phyloP scores from a whole-genome alignment of 306 rosid species.

The Quercus agrifolia region DNA sequence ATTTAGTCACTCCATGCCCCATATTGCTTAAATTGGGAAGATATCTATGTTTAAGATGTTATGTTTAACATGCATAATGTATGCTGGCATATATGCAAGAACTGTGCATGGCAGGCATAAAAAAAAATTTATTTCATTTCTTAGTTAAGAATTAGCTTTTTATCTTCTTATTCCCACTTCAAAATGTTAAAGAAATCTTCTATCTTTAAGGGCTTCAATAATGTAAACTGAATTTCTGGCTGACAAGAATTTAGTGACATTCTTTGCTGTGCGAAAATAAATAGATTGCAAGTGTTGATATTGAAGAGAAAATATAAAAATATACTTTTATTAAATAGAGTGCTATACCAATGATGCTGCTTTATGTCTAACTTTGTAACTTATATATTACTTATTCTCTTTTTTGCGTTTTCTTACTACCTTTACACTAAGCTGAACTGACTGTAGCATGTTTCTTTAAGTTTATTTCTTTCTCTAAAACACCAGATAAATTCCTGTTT shows the following conservation, averaged over 20 bases:
- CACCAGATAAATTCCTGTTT: neutral
- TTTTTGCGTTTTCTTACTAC: neutral
- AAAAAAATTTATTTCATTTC: neutral
- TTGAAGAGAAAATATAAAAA: neutral
- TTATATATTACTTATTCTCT: neutral
- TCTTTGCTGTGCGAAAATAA: neutral
- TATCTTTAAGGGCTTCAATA: neutral
- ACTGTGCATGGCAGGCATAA: neutral
- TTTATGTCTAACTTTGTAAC: neutral
- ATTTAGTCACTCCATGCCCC: neutral
- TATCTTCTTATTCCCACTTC: neutral
- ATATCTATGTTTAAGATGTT: neutral
- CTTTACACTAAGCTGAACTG: neutral
- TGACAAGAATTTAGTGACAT: neutral
- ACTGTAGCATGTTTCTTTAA: neutral
- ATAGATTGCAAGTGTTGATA: neutral
- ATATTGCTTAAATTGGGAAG: neutral
- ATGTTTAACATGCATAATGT: neutral
- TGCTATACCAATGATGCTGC: neutral
- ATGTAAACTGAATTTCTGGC: neutral
- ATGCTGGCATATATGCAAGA: neutral
- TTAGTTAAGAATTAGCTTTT: neutral
- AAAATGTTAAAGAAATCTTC: neutral
- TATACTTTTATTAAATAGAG: neutral
- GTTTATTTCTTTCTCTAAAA: neutral